Conservation (phyloP, 805 yeast genomes). For the Candida methanosorbosa region DNA sequence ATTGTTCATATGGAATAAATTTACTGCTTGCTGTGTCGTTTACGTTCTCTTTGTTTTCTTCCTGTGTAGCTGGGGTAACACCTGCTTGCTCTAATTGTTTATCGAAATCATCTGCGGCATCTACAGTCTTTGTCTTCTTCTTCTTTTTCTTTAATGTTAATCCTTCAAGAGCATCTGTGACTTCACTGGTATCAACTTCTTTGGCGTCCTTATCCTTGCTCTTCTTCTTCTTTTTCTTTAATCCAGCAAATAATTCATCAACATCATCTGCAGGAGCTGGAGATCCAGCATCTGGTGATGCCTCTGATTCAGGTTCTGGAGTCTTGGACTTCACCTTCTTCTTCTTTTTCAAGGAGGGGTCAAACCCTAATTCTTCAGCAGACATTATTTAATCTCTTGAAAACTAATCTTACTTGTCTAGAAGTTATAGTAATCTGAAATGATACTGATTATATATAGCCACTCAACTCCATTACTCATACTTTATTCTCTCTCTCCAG, state of each 20-base stretch:
- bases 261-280: conserved; percentile 28
- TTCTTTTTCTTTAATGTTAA: conserved; percentile 74
- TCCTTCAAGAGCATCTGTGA: conserved; percentile 60
- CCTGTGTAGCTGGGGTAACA: conserved; percentile 42
- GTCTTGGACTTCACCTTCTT: conserved; percentile 51
- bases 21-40: conserved; percentile 36
- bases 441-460: too few relatives aligned
- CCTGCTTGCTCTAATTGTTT: conserved; percentile 88
- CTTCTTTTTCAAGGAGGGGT: conserved; percentile 69
- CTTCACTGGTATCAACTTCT: conserved; percentile 26
- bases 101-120: conserved; percentile 74
- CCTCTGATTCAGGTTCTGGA: conserved; percentile 23
- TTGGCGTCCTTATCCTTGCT: conserved; percentile 36
- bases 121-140: conserved; percentile 55
- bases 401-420: too few relatives aligned
- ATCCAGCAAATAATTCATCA: conserved; percentile 66
- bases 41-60: conserved; percentile 22
- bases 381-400: too few relatives aligned
- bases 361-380: conserved; percentile 50
- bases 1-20: conserved; percentile 57
- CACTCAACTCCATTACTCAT: too few relatives aligned
- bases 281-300: conserved; percentile 31
- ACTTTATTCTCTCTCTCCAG: too few relatives aligned
- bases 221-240: conserved; percentile 87
- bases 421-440: too few relatives aligned